These are phyloP conservation scores for Aspergillus biplanus DNA, from an alignment of 495 filamentous ascomycete species.

Conservation along the genomic window DNA sequence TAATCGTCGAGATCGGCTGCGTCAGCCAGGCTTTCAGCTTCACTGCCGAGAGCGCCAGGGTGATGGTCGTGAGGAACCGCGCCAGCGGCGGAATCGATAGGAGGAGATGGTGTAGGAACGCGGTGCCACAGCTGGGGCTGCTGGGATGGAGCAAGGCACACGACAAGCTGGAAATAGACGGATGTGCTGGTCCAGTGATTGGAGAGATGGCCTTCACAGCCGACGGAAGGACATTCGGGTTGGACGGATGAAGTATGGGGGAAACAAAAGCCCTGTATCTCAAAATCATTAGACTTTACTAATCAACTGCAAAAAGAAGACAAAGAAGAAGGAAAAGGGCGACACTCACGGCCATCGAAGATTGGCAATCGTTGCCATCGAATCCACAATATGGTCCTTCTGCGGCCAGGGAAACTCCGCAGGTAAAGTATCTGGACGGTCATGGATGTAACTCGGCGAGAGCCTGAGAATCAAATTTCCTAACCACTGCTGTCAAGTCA, in stretches of 20 bases:
- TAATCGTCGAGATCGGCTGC: conserved; percentile 66
- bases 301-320: background rate
- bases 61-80: conserved; percentile 73
- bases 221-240: conserved; percentile 64
- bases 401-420: conserved; percentile 70
- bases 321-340: background rate
- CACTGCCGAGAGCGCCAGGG: conserved; percentile 68
- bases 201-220: conserved; percentile 71
- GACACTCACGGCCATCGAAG: conserved; percentile 80
- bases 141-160: conserved; percentile 91
- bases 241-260: conserved; percentile 80
- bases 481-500: conserved; percentile 55
- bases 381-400: conserved; percentile 77
- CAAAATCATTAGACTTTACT: background rate
- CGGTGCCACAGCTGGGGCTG: conserved; percentile 83
- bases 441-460: conserved; percentile 77
- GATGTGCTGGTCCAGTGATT: conserved; percentile 81
- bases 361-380: conserved; percentile 75
- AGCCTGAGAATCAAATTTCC: conserved; percentile 73
- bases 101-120: conserved; percentile 81
- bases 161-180: conserved; percentile 76
- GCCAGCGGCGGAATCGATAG: conserved; percentile 77
- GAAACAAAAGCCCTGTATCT: conserved; percentile 68
- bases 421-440: conserved; percentile 71
- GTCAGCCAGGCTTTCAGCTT: conserved; percentile 66